Evolutionary conservation across 306 rosid genomes (phyloP).

Genomic region (Cucurbita maxima): DNA sequence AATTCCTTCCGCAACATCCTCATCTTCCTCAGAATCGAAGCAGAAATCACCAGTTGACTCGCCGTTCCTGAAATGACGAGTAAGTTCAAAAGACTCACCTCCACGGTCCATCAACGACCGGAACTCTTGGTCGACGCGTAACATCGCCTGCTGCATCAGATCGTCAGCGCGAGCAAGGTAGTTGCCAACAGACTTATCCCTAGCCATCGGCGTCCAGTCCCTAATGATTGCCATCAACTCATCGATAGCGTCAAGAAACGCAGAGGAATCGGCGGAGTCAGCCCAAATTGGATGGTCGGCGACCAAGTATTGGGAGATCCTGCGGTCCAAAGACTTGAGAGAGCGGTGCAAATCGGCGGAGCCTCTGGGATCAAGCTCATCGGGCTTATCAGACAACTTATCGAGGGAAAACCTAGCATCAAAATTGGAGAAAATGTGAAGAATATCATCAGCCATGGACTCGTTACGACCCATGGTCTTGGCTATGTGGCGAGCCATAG

Average conservation of each 20-base stretch:
- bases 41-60: slow-evolving; percentile 39
- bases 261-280: slow-evolving; percentile 46
- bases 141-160: slow-evolving; percentile 80
- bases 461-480: slow-evolving; percentile 69
- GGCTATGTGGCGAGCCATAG: slow-evolving; percentile 92
- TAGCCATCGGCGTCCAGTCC: slow-evolving; percentile 64
- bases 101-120: slow-evolving; percentile 81
- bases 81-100: slow-evolving; percentile 59
- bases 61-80: slow-evolving; percentile 23
- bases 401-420: slow-evolving; percentile 88
- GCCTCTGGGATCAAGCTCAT: slow-evolving; percentile 28
- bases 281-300: slow-evolving; percentile 74
- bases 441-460: slow-evolving; percentile 75
- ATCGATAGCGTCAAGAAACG: slow-evolving; percentile 75
- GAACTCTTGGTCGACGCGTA: slow-evolving; percentile 77
- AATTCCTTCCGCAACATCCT: slow-evolving; percentile 19
- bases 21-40: slow-evolving; percentile 57
- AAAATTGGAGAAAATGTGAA: slow-evolving; percentile 79
- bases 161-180: slow-evolving; percentile 67
- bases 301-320: slow-evolving; percentile 52
- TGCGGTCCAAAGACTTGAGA: slow-evolving; percentile 60
- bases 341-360: slow-evolving; percentile 44
- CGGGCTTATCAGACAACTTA: slow-evolving; percentile 45
- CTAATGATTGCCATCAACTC: slow-evolving; percentile 39
- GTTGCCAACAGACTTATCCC: slow-evolving; percentile 38